phyloP scores from a whole-genome alignment of 169 alveolate genomes.

The Theileria luwenshuni region DNA sequence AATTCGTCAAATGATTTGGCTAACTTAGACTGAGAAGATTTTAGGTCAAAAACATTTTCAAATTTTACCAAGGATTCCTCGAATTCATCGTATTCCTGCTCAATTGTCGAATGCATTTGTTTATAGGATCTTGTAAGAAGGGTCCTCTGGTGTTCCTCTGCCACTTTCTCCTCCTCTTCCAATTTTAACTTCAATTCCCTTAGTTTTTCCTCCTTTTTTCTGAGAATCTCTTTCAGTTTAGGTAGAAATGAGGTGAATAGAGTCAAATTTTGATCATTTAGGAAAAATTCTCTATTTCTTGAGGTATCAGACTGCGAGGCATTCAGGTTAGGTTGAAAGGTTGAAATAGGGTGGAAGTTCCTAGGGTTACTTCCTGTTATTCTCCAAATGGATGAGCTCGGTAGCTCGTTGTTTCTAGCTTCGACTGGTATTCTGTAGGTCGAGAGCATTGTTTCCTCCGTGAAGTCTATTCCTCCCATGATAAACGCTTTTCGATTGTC shows the following conservation, averaged over 20 bases:
- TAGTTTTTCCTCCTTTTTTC: background rate
- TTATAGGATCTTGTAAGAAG: slow-evolving; percentile 13
- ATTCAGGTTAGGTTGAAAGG: background rate
- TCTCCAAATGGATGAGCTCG: slow-evolving; percentile 1
- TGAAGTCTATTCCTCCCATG: slow-evolving; percentile 68
- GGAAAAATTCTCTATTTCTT: slow-evolving; percentile 18
- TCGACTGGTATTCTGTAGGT: slow-evolving; percentile 30
- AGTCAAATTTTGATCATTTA: slow-evolving; percentile 15
- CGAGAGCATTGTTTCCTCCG: slow-evolving; percentile 61
- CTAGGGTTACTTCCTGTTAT: background rate
- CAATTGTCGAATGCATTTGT: background rate
- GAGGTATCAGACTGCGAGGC: background rate
- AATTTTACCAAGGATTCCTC: slow-evolving; percentile 1
- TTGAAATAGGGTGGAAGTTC: background rate
- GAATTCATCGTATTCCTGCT: background rate
- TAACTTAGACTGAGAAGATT: slow-evolving; percentile 14
- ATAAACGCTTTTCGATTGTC: slow-evolving; percentile 49
- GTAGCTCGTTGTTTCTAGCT: background rate
- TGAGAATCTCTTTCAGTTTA: slow-evolving; percentile 6
- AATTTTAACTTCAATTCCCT: background rate
- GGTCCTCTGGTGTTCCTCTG: slow-evolving; percentile 4
- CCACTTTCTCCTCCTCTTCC: background rate
- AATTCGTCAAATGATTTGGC: slow-evolving; percentile 23
- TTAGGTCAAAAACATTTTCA: slow-evolving; percentile 11
- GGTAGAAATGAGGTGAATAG: slow-evolving; percentile 23